Base-by-base conservation (phyloP, 2,329 filamentous ascomycete genomes). In the Ceratocystiopsis sp. region DNA sequence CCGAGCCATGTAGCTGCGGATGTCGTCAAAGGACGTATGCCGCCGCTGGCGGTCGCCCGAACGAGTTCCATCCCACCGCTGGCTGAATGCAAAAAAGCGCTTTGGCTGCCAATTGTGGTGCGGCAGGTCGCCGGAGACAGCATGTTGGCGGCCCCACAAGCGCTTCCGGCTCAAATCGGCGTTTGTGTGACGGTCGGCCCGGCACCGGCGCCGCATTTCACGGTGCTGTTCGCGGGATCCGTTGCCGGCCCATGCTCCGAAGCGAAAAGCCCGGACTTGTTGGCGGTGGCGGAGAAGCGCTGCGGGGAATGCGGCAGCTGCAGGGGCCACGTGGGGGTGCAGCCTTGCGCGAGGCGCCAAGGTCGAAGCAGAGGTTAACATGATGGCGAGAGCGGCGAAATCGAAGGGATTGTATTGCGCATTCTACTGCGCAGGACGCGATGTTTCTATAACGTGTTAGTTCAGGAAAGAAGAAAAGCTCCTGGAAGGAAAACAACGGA, bases 71-170 rank as follows among this genome's bases (percentile, higher is more conserved):
- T 53, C 55, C 40, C 52, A 52, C 15, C 47, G 48, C 38, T 52
- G 51, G 19, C 45, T 42, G 17, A 46, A 47, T 3, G 45, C 48
- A 37, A 48, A 51, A 17, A 34, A 45, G 18, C 41, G 54, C 35
- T 53, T 51, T 16, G 58, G 47, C n/a, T 56, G 52, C 55, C 62
- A 63, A 44, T 62, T 61, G 37, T 58, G 61, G 41, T 60, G 57
- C 19, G 51, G 67, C 57, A 42, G 10, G 60, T 19, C 59, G 62
- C 50, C 64, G 68, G 35, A 66, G 50, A 12, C 57, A 48, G 35
- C 61, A 37, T 65, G 62, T 34, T 70, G 62, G 37, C 65, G 62
- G 34, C 69, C 63, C 67, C 68, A 72, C 1, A 61, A 59, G 2
- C 66, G 50, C 42, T 58, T 64, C 16, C 64, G 61, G 47, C 61